Conservation (phyloP, 495 filamentous ascomycete species). For the Friedmanniomyces simplex region DNA sequence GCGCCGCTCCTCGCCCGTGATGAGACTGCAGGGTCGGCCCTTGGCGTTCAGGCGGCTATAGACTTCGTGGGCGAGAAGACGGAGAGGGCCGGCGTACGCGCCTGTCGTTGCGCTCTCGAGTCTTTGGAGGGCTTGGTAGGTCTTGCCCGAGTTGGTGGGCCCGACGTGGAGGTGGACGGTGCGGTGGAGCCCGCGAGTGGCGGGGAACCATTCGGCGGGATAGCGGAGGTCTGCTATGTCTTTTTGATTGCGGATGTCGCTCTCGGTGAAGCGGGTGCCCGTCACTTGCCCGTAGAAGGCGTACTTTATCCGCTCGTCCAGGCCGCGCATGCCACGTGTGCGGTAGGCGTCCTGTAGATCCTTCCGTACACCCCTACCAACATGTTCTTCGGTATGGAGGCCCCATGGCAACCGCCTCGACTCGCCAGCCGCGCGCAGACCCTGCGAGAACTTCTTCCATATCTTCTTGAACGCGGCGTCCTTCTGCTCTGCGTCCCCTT, state of each 20-base stretch:
- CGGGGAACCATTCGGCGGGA: slow-evolving; percentile 85
- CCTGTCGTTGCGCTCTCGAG: slow-evolving; percentile 65
- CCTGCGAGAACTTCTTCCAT: slow-evolving; percentile 4
- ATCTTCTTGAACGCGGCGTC: slow-evolving; percentile 3
- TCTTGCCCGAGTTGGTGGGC: slow-evolving; percentile 97
- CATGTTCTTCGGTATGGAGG: background rate
- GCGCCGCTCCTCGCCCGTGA: slow-evolving; percentile 85
- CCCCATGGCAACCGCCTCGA: background rate
- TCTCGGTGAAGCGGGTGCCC: slow-evolving; percentile 36
- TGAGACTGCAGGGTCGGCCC: slow-evolving; percentile 61
- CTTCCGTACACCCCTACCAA: background rate
- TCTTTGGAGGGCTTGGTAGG: slow-evolving; percentile 85
- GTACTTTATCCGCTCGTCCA: slow-evolving; percentile 47
- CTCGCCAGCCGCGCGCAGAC: slow-evolving; percentile 13
- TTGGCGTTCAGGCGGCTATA: slow-evolving; percentile 69
- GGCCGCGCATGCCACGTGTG: background rate
- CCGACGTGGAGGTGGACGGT: slow-evolving; percentile 90
- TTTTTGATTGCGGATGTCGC: slow-evolving; percentile 47
- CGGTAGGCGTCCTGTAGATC: slow-evolving; percentile 2
- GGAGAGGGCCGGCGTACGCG: slow-evolving; percentile 83
- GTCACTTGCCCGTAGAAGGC: slow-evolving; percentile 44
- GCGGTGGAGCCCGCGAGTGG: slow-evolving; percentile 63
- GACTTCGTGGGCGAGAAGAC: slow-evolving; percentile 87
- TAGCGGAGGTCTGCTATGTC: slow-evolving; percentile 67
- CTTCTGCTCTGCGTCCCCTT: background rate